Percentiles rank a stretch among this genome's conserved stretches.
Conservation (phyloP, 306 rosid species). For the Cucurbita pepo region DNA sequence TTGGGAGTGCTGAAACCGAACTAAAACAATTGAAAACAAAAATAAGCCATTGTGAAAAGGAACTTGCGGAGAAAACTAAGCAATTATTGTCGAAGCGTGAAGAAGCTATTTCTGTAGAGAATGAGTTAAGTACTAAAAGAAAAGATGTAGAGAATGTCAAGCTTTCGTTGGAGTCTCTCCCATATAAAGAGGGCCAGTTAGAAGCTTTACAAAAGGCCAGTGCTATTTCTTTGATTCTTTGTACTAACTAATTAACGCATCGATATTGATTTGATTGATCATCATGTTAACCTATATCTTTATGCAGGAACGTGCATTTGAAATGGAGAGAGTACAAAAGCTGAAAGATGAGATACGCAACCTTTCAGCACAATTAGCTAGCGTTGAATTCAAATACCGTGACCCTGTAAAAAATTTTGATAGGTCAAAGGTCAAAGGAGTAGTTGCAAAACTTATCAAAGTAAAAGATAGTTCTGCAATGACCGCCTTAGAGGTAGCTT, state of each 20-base stretch:
- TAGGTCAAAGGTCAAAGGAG: slow-evolving; percentile 90
- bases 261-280: slow-evolving; percentile 3
- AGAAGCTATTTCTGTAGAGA: slow-evolving; percentile 75
- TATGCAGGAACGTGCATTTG: slow-evolving; percentile 56
- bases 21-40: slow-evolving; percentile 66
- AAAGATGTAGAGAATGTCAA: slow-evolving; percentile 51
- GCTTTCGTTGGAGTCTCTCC: slow-evolving; percentile 45
- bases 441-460: slow-evolving; percentile 82
- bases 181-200: slow-evolving; percentile 72
- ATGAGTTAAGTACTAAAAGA: slow-evolving; percentile 42
- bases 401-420: slow-evolving; percentile 80
- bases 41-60: slow-evolving; percentile 71
- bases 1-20: slow-evolving; percentile 82
- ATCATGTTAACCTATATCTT: slow-evolving; percentile 8
- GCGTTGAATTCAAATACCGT: slow-evolving; percentile 55
- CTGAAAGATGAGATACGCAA: slow-evolving; percentile 71
- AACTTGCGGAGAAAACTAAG: slow-evolving; percentile 54
- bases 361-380: slow-evolving; percentile 59
- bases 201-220: slow-evolving; percentile 72
- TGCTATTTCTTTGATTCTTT: slow-evolving; percentile 10
- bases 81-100: slow-evolving; percentile 67
- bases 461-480: slow-evolving; percentile 64
- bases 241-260: slow-evolving; percentile 5
- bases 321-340: slow-evolving; percentile 59
- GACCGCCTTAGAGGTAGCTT: slow-evolving; percentile 90